A percentile compares a stretch with the other conserved stretches of the same genome.
Conservation (phyloP, 225 moss, liverwort and hornwort species). For the Physcomitrellopsis africana region DNA sequence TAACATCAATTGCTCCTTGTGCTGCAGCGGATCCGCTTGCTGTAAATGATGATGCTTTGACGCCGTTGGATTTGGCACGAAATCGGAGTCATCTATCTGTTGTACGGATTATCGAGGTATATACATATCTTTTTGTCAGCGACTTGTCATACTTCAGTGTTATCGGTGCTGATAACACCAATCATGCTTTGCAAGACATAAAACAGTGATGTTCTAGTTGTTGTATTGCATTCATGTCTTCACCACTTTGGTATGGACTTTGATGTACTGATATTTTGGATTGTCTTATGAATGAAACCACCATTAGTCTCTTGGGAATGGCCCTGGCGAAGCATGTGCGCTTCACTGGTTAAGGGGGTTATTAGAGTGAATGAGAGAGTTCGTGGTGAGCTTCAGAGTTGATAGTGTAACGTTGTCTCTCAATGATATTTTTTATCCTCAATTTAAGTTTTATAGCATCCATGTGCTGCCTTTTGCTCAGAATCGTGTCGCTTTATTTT, state of each 20-base stretch:
- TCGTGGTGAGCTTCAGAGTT: background rate
- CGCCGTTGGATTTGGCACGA: conserved; percentile 76
- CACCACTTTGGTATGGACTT: background rate
- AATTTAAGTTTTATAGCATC: background rate
- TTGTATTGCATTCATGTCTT: too few relatives aligned
- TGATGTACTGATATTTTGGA: background rate
- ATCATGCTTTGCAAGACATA: too few relatives aligned
- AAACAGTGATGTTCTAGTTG: too few relatives aligned
- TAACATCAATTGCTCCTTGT: conserved; percentile 2
- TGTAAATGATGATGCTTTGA: conserved; percentile 67
- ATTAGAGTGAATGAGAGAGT: too few relatives aligned
- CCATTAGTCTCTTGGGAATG: too few relatives aligned
- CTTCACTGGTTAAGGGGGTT: too few relatives aligned
- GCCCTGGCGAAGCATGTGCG: too few relatives aligned
- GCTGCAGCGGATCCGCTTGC: conserved; percentile 71
- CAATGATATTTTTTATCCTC: background rate
- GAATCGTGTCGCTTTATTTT: conserved; percentile 66
- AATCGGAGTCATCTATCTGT: conserved; percentile 56
- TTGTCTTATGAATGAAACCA: too few relatives aligned
- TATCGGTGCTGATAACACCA: too few relatives aligned
- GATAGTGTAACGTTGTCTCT: background rate
- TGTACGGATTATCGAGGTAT: conserved; percentile 75
- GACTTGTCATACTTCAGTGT: too few relatives aligned
- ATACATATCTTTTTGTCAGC: background rate
- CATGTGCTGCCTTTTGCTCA: conserved; percentile 22